A percentile compares a stretch with the other conserved stretches of the same genome.
Conservation (phyloP, 768 basidiomycete species). For the Kwoniella sp. region DNA sequence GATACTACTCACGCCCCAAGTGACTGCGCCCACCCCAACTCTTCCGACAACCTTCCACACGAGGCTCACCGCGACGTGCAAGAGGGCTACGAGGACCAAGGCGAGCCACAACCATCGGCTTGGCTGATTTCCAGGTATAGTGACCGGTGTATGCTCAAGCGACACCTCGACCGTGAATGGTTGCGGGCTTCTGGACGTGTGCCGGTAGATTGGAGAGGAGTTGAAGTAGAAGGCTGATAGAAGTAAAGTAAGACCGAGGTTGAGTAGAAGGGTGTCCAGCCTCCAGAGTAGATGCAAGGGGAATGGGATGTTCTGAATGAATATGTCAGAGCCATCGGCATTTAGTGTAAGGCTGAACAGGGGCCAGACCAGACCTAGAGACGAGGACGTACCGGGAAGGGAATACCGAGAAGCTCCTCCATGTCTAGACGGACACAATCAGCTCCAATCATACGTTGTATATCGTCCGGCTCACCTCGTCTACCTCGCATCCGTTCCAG, state of each 20-base stretch:
- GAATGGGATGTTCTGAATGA: constrained; percentile 44
- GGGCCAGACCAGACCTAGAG: neutral
- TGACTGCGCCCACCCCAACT: constrained; percentile 46
- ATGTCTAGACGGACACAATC: constrained; percentile 22
- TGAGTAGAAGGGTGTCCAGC: constrained; percentile 47
- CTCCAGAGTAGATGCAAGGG: constrained; percentile 47
- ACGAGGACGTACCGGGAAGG: constrained; percentile 42
- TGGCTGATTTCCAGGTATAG: constrained; percentile 18
- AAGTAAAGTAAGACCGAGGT: constrained; percentile 46
- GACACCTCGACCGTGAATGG: neutral
- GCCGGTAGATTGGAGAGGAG: constrained; percentile 42
- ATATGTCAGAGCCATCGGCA: neutral
- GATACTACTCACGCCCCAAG: constrained; percentile 46
- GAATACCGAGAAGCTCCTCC: constrained; percentile 44
- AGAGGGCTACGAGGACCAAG: constrained; percentile 25
- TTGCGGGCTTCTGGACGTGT: too few relatives aligned
- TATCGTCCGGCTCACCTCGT: constrained; percentile 29
- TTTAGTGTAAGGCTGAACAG: neutral
- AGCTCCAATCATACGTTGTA: neutral
- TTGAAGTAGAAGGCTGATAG: constrained; percentile 49
- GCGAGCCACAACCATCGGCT: constrained; percentile 39
- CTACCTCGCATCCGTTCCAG: constrained; percentile 43
- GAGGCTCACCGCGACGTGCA: constrained; percentile 38
- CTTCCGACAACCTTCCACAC: constrained; percentile 45
- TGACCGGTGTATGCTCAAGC: neutral